Evolutionary conservation across 495 filamentous ascomycete species (phyloP), one percentile per base, ranked within the genome.

Genomic region (Podospora sp.): DNA sequence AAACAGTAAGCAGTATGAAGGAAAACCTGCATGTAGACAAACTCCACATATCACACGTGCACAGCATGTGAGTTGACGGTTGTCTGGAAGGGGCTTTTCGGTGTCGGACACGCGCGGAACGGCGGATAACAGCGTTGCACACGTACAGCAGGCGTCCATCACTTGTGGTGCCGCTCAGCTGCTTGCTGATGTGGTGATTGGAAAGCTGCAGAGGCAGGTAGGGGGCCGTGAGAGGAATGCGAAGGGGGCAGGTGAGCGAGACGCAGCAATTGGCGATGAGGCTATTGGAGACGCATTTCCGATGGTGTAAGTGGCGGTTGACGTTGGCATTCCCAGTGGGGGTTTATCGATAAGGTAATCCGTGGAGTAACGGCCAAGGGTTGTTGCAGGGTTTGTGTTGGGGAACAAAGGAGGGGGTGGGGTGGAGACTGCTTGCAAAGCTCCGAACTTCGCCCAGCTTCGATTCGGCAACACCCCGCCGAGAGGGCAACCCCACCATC

Each of bases 61-160:
- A 71, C 91, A 94, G 76, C 91, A 93, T 51, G 81, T 78, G 53
- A 90, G 77, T 40, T 76, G 77, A 11, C 86, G 78, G 70, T 87
- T 77, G 27, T 79, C 72, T 3, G 79, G 76, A 12, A 81, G 72
- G n/a, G 84, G 82, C 72, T 88, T 89, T 76, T 89, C 86, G 14
- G 76, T 80, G 65, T 84, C 82, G 51, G 74, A 71, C 35, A 66
- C n/a, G 49, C 76, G 73, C 56, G 80, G 72, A 55, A 81, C 75
- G n/a, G 78, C 73, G 26, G 78, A 81, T 26, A 91, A 81, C 0
- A 87, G 80, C 50, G 77, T 79, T 36, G 89, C 86, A 75, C 89
- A 91, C 24, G 88, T 90, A 73, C 88, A 91, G 68, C 89, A 91
- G 20, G 83, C 81, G 75, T 62, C 59, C 53, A 69, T 56, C 66